Conservation (phyloP, 2,329 filamentous ascomycete species). For the Ceratocystis cacaofunesta region DNA sequence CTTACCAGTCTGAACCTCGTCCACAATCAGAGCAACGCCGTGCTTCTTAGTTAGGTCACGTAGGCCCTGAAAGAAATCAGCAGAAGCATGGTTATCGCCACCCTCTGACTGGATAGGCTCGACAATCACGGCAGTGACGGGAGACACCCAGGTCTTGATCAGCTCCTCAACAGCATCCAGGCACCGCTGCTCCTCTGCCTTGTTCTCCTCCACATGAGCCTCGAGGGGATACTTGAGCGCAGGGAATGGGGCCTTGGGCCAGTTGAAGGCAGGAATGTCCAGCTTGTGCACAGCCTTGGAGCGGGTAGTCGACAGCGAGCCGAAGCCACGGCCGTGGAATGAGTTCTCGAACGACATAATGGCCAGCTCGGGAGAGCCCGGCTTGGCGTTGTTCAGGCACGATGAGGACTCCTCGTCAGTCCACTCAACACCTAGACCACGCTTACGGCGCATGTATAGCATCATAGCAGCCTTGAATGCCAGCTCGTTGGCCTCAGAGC, state of each 20-base stretch:
- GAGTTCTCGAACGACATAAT: slow-evolving; percentile 79
- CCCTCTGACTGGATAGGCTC: slow-evolving; percentile 91
- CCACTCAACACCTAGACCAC: slow-evolving; percentile 76
- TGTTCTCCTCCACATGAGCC: slow-evolving; percentile 64
- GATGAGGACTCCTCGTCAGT: slow-evolving; percentile 58
- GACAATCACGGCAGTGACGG: slow-evolving; percentile 67
- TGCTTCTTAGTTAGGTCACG: slow-evolving; percentile 65
- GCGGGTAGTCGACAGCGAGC: slow-evolving; percentile 61
- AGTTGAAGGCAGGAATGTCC: slow-evolving; percentile 77
- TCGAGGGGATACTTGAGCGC: slow-evolving; percentile 74
- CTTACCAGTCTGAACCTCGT: slow-evolving; percentile 71
- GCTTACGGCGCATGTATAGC: slow-evolving; percentile 59
- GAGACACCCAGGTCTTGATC: slow-evolving; percentile 62
- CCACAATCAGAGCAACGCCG: slow-evolving; percentile 73
- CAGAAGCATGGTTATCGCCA: slow-evolving; percentile 84
- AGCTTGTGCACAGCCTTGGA: slow-evolving; percentile 76
- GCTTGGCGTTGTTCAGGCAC: slow-evolving; percentile 65
- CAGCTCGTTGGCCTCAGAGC: slow-evolving; percentile 85
- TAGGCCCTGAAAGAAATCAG: slow-evolving; percentile 72
- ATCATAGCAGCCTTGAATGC: slow-evolving; percentile 95
- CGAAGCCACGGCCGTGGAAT: slow-evolving; percentile 81
- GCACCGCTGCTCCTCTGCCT: slow-evolving; percentile 63
- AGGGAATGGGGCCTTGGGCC: slow-evolving; percentile 82
- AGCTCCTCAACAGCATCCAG: slow-evolving; percentile 72
- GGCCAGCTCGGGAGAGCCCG: slow-evolving; percentile 61